These are phyloP conservation scores for Vigna radiata DNA, from an alignment of 306 rosid genomes.

Conservation along the genomic window DNA sequence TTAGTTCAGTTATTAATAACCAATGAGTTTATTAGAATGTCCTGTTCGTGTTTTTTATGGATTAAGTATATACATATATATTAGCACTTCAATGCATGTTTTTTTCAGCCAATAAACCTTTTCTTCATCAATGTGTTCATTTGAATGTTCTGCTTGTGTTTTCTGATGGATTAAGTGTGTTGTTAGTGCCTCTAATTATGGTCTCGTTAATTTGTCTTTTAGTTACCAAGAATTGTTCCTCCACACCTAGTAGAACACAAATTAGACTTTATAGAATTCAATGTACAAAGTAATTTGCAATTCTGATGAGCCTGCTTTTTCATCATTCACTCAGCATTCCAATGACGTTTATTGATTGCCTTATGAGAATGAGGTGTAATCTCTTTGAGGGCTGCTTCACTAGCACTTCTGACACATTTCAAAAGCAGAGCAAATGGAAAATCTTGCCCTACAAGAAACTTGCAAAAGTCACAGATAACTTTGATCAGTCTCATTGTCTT, in stretches of 20 bases:
- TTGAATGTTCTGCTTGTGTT: background rate
- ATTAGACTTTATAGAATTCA: background rate
- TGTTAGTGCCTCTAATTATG: background rate
- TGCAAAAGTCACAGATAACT: slow-evolving; percentile 30
- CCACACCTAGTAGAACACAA: background rate
- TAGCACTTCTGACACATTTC: background rate
- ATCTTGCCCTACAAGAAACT: slow-evolving; percentile 30
- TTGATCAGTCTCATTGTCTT: slow-evolving; percentile 20
- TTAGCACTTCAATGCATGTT: background rate
- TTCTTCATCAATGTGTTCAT: background rate
- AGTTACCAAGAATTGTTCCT: no score
- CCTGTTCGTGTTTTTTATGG: background rate
- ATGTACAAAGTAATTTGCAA: background rate
- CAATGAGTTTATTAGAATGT: background rate
- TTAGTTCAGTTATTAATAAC: background rate
- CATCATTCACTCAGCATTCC: background rate
- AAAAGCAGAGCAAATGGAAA: slow-evolving; percentile 9
- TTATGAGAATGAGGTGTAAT: slow-evolving; percentile 10
- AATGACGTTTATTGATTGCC: background rate
- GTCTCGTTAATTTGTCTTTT: no score
- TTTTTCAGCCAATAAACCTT: background rate
- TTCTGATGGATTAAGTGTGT: background rate
- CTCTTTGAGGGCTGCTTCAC: slow-evolving; percentile 30
- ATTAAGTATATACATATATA: no score
- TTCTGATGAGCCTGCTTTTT: background rate